A percentile compares a stretch with the other conserved stretches of the same genome.
Conservation (phyloP, 2,329 filamentous ascomycete genomes). For the Orbilia quercus region DNA sequence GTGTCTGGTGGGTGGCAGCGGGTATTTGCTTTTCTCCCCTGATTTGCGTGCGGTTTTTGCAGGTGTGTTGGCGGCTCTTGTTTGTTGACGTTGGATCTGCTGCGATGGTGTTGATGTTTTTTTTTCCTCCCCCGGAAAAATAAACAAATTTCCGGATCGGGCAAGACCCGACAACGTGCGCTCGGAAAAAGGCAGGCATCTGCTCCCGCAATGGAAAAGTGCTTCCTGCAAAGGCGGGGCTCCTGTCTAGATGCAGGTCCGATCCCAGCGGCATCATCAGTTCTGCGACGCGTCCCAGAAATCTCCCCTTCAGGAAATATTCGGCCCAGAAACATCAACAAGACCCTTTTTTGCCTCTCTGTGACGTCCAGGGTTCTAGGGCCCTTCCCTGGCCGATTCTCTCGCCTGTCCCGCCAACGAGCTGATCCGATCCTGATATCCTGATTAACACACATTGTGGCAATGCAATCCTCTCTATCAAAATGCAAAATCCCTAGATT, state of each 20-base stretch:
- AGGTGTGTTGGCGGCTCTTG: background rate
- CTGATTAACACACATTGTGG: background rate
- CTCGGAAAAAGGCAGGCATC: slow-evolving; percentile 20
- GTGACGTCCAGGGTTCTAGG: too few species aligned
- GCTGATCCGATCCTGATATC: background rate
- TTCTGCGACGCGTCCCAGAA: background rate
- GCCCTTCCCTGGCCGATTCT: too few species aligned
- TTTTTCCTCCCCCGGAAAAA: slow-evolving; percentile 10
- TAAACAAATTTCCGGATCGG: slow-evolving; percentile 37
- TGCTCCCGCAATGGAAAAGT: slow-evolving; percentile 14
- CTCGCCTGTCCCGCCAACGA: too few species aligned
- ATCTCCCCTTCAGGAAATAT: slow-evolving; percentile 12
- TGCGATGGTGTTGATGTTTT: slow-evolving; percentile 41
- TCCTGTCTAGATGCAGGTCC: slow-evolving; percentile 30
- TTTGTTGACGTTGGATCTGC: slow-evolving; percentile 31
- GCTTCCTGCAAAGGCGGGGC: slow-evolving; percentile 10
- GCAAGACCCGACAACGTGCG: slow-evolving; percentile 22
- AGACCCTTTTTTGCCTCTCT: slow-evolving; percentile 1
- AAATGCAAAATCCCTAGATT: background rate
- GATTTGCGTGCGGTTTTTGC: background rate
- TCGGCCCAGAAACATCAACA: slow-evolving; percentile 12
- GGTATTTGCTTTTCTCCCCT: slow-evolving; percentile 44
- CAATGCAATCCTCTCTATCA: slow-evolving; percentile 4
- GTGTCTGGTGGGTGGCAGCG: background rate
- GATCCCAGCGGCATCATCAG: background rate